Evolutionary conservation across 2,329 filamentous ascomycete genomes (phyloP), one percentile per base, ranked within the genome.

Genomic region (Xylaria sp.): DNA sequence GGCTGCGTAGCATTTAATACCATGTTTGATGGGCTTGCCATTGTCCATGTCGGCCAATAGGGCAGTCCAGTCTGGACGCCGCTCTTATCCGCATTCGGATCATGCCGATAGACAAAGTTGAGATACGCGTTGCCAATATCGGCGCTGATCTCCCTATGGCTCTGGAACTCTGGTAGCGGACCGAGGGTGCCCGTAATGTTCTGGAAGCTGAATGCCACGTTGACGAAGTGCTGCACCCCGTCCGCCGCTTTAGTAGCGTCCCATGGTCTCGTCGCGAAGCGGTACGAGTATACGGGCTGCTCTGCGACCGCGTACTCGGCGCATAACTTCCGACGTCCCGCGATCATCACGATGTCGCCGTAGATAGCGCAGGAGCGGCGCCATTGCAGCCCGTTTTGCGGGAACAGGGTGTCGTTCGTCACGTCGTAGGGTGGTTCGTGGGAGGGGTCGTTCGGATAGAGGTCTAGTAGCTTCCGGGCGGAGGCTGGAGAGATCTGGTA

Each of bases 191-290:
- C 83, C 0, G 79, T 80, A 54, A 84, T 84, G 63, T 86, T 85
- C 72, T 85, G 82, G 72, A 86, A 85, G 69, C 80, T 82, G 72
- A 83, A 86, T 3, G 83, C 82, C 0, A 76, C 83, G 57, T 86
- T 85, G 72, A 80, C 79, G 62, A 85, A 85, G 68, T 86, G 84
- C 66, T 79, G 79, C 17, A 81, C 79, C 1, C 82, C 83, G 7
- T 79, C 78, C 63, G 80, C 78, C 63, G 80, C 79, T 6, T 78
- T 77, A 1, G 74, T 71, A 6, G 80, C 77, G 67, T 81, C 80
- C 77, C 82, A 84, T 20, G 79, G 74, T 7, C 77, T 76, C 62
- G 83, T 83, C 70, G 85, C 83, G 66, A 86, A 86, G 1, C 83
- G 81, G 74, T 53, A 53, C 15, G 49, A 53, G 15, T 53, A 53